phyloP scores from a whole-genome alignment of 768 basidiomycete species.

The Naematelia aurantialba region DNA sequence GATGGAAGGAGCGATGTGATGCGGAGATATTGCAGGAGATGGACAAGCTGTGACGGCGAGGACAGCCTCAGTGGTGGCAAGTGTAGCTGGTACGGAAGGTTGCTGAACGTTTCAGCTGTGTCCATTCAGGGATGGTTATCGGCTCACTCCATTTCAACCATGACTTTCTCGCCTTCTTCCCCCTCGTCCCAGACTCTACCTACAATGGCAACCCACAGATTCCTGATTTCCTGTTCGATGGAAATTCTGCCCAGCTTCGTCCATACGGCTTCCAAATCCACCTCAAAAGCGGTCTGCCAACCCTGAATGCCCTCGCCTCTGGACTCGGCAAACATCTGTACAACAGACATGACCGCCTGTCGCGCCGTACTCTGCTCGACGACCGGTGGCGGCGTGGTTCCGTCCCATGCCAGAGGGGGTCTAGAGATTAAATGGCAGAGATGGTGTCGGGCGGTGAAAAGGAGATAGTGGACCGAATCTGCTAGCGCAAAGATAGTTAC shows the following conservation, averaged over 20 bases:
- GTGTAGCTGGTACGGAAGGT: constrained; percentile 15
- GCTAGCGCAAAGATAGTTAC: constrained; percentile 14
- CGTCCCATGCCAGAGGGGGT: constrained; percentile 29
- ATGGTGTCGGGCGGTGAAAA: constrained; percentile 39
- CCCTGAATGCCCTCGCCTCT: not conserved
- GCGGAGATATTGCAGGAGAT: constrained; percentile 29
- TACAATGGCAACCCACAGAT: constrained; percentile 19
- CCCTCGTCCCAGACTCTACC: constrained; percentile 21
- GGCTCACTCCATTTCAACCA: constrained; percentile 41
- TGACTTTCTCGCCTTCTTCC: constrained; percentile 20
- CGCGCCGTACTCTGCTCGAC: constrained; percentile 19
- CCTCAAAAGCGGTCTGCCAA: constrained; percentile 15
- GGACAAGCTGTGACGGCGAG: constrained; percentile 21
- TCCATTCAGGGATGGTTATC: not conserved
- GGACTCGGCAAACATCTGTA: constrained; percentile 17
- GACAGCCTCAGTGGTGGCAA: constrained; percentile 24
- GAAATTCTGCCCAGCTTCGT: constrained; percentile 6
- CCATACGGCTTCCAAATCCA: constrained; percentile 15
- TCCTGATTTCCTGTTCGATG: constrained; percentile 16
- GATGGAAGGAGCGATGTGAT: constrained; percentile 30
- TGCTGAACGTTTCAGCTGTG: constrained; percentile 21
- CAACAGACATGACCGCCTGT: constrained; percentile 35
- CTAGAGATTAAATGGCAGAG: constrained; percentile 23
- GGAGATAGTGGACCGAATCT: constrained; percentile 38
- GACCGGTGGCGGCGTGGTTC: constrained; percentile 25